A percentile compares a stretch with the other conserved stretches of the same genome.
These are phyloP conservation scores for Cenchrus americanus DNA, from an alignment of 176 grass and related monocot species.

Conservation along the genomic window DNA sequence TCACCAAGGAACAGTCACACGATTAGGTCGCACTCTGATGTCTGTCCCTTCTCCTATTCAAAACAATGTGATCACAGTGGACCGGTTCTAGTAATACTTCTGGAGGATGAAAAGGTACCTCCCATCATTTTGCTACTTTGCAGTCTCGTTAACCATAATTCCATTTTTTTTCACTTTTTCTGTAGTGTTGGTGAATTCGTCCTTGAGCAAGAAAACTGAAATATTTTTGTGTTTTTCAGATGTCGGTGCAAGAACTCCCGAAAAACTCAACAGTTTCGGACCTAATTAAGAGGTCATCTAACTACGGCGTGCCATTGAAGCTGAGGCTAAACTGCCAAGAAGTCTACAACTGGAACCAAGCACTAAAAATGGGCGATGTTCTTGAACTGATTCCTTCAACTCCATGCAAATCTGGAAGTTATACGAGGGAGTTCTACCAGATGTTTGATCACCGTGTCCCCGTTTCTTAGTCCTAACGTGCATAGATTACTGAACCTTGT, in stretches of 20 bases:
- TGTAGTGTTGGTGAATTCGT: neutral
- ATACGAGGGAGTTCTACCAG: constrained; percentile 47
- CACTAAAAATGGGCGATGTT: constrained; percentile 66
- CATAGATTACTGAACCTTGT: constrained; percentile 14
- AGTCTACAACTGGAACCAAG: constrained; percentile 45
- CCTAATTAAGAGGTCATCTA: constrained; percentile 50
- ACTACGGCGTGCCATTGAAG: constrained; percentile 34
- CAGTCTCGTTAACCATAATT: neutral
- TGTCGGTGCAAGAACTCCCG: constrained; percentile 66
- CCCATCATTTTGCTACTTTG: neutral
- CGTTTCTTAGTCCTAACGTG: constrained; percentile 32
- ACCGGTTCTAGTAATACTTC: constrained; percentile 56
- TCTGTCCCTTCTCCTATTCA: constrained; percentile 43
- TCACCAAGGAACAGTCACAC: constrained; percentile 43
- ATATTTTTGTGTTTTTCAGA: constrained; percentile 49
- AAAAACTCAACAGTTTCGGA: constrained; percentile 50
- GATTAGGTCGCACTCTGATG: constrained; percentile 42
- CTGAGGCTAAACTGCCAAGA: constrained; percentile 51
- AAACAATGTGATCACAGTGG: constrained; percentile 49
- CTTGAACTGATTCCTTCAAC: constrained; percentile 56
- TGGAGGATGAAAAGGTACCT: constrained; percentile 65
- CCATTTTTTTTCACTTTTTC: neutral
- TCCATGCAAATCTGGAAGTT: constrained; percentile 46
- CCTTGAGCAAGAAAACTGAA: constrained; percentile 30
- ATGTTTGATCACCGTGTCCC: constrained; percentile 45